phyloP scores from a whole-genome alignment of 140 eudicot genomes.

The Oenanthe javanica region DNA sequence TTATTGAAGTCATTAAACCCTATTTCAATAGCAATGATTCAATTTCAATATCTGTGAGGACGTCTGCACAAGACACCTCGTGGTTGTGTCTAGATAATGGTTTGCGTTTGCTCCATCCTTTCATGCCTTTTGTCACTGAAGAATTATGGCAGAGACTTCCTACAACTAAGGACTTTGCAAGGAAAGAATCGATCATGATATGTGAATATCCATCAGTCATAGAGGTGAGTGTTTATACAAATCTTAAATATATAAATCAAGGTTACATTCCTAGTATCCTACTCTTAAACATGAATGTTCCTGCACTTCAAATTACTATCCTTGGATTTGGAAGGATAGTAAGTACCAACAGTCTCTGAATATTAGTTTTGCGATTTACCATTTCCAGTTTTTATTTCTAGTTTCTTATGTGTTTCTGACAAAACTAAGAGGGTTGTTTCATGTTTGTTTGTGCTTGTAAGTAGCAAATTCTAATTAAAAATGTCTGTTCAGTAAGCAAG shows the following conservation, averaged over 20 bases:
- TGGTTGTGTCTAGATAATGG: slow-evolving; percentile 92
- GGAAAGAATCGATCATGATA: slow-evolving; percentile 77
- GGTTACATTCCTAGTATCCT: neutral
- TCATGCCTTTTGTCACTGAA: slow-evolving; percentile 94
- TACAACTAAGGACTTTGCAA: slow-evolving; percentile 35
- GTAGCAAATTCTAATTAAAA: too few species aligned
- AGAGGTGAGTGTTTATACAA: slow-evolving; percentile 39
- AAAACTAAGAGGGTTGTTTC: neutral
- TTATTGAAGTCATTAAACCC: slow-evolving; percentile 81
- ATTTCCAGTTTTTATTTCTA: neutral
- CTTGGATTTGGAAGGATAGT: neutral
- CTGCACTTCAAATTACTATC: neutral
- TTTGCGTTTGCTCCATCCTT: slow-evolving; percentile 79
- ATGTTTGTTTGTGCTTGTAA: neutral
- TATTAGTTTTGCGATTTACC: too few species aligned
- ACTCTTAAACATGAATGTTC: neutral
- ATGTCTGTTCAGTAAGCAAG: too few species aligned
- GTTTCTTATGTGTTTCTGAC: neutral
- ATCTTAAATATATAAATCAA: neutral
- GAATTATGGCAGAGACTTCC: slow-evolving; percentile 98
- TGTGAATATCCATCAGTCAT: slow-evolving; percentile 60
- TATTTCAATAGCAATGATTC: slow-evolving; percentile 54
- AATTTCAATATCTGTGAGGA: slow-evolving; percentile 32
- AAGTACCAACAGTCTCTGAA: neutral
- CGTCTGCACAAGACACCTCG: slow-evolving; percentile 63